Evolutionary conservation across 169 alveolate species (phyloP).

Genomic region (Prorocentrum cordatum): DNA sequence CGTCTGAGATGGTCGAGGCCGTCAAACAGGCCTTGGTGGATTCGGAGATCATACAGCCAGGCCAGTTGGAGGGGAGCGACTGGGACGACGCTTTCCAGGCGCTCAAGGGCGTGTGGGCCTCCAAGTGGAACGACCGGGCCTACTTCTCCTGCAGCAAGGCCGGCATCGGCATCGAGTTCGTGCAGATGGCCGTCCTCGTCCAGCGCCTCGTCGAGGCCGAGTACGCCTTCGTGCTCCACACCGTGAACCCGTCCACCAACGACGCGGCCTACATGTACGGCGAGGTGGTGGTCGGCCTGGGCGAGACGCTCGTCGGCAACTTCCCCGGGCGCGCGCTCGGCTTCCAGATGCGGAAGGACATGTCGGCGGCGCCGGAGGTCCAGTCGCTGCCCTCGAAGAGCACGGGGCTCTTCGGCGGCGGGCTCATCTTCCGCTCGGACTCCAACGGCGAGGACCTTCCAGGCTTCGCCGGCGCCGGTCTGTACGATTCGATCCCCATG

Average conservation of each 20-base stretch:
- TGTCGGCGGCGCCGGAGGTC: neutral
- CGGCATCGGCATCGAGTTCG: neutral
- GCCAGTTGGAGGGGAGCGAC: too few species aligned
- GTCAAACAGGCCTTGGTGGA: too few species aligned
- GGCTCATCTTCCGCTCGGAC: slow-evolving; percentile 79
- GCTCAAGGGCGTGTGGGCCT: neutral
- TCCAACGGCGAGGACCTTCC: slow-evolving; percentile 82
- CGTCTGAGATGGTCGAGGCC: too few species aligned
- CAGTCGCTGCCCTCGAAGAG: neutral
- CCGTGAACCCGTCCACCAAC: slow-evolving; percentile 77
- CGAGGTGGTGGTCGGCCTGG: slow-evolving; percentile 80
- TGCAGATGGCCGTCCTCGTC: slow-evolving; percentile 79
- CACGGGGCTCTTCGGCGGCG: slow-evolving; percentile 59
- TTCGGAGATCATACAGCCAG: too few species aligned
- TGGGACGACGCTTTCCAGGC: too few species aligned
- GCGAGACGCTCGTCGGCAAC: slow-evolving; percentile 77
- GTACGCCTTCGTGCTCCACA: slow-evolving; percentile 81
- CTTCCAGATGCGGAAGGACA: slow-evolving; percentile 51
- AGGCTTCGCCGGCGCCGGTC: slow-evolving; percentile 86
- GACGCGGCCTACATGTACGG: slow-evolving; percentile 77
- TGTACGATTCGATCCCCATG: slow-evolving; percentile 78
- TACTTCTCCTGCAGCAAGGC: neutral
- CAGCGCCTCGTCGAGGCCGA: slow-evolving; percentile 80
- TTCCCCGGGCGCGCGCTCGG: slow-evolving; percentile 78
- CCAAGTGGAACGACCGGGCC: neutral